Base-by-base conservation (phyloP, 768 basidiomycete genomes). In the Asterophora parasitica region DNA sequence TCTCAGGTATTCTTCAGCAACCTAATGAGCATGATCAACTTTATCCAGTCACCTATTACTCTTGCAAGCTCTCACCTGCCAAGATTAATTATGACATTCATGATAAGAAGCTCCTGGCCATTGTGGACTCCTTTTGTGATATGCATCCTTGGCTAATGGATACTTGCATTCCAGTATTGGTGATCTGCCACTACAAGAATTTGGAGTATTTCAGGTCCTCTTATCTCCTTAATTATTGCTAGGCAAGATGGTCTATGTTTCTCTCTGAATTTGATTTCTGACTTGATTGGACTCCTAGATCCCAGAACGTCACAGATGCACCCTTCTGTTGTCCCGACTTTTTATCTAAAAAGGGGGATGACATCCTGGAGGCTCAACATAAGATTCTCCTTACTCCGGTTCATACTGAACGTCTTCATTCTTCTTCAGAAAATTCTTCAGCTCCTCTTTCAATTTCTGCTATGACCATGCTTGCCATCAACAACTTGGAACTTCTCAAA, bases 21-120 rank as follows among this genome's bases (percentile, higher is more conserved):
- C 53, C 54, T 8, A 48, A 65, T 40, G 33, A 55, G 4, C 20
- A 57, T n/a, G 39, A 58, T 26, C 30, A 37, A 3, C 64, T 65
- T 46, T 68, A 66, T 20, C 74, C 76, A 0, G 61, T 77, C 4
- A 67, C 66, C 0, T 77, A 62, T 47, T 54, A 59, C 12, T 74
- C 67, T 42, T 46, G 16, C 27, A 67, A 40, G 33, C 52, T 63
- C 7, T 0, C 67, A 71, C 35, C 62, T 69, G 54, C 70, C 0
- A 68, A 80, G 54, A 38, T 59, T 6, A 78, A 77, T 56, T 79
- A 79, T 51, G 61, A 72, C 9, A 65, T 74, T 30, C 68, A 79
- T 49, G 69, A 81, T 39, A 75, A 76, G 56, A 78, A 81, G 59
- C 58, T 79, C 0, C 66, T 80, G 1, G 75, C 72, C 2, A 68